A percentile compares a stretch with the other conserved stretches of the same genome.
Evolutionary conservation across 2,329 filamentous ascomycete species (phyloP).

Genomic region (Gnomoniopsis sp.): DNA sequence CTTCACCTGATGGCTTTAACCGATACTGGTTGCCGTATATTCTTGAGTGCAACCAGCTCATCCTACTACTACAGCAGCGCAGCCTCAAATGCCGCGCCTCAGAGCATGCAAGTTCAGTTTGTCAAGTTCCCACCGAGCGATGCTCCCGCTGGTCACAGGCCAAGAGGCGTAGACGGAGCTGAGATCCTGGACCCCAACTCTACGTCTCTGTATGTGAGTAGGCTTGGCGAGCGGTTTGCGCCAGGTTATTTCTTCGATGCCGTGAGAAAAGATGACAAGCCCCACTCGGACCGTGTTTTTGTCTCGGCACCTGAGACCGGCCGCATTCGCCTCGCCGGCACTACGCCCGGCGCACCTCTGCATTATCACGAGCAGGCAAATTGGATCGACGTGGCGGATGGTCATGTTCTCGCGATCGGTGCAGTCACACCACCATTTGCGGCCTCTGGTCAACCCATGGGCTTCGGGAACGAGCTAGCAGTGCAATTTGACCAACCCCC

Average conservation of each 20-base stretch:
- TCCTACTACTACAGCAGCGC: slow-evolving; percentile 62
- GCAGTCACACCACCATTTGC: slow-evolving; percentile 70
- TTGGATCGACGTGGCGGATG: slow-evolving; percentile 68
- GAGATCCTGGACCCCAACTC: slow-evolving; percentile 45
- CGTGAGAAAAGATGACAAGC: slow-evolving; percentile 51
- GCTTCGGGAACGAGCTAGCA: slow-evolving; percentile 92
- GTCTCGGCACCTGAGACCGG: slow-evolving; percentile 85
- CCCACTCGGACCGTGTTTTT: slow-evolving; percentile 68
- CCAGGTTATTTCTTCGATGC: slow-evolving; percentile 93
- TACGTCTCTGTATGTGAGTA: slow-evolving; percentile 45
- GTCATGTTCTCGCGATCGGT: slow-evolving; percentile 72
- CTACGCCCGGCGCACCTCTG: slow-evolving; percentile 42
- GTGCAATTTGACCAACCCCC: slow-evolving; percentile 87
- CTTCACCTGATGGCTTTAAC: slow-evolving; percentile 89
- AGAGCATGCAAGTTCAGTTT: slow-evolving; percentile 96
- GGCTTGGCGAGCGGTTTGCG: slow-evolving; percentile 61
- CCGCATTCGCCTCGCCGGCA: slow-evolving; percentile 64
- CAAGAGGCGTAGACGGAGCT: slow-evolving; percentile 37
- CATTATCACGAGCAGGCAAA: slow-evolving; percentile 75
- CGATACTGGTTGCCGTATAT: slow-evolving; percentile 84
- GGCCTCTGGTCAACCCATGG: slow-evolving; percentile 63
- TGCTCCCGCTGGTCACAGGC: background rate
- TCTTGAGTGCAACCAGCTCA: slow-evolving; percentile 83
- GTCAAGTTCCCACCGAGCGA: slow-evolving; percentile 82
- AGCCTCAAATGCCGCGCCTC: slow-evolving; percentile 65